These are phyloP conservation scores for Phytophthora niederhauseri DNA, from an alignment of 352 stramenopile genomes.

Conservation along the genomic window DNA sequence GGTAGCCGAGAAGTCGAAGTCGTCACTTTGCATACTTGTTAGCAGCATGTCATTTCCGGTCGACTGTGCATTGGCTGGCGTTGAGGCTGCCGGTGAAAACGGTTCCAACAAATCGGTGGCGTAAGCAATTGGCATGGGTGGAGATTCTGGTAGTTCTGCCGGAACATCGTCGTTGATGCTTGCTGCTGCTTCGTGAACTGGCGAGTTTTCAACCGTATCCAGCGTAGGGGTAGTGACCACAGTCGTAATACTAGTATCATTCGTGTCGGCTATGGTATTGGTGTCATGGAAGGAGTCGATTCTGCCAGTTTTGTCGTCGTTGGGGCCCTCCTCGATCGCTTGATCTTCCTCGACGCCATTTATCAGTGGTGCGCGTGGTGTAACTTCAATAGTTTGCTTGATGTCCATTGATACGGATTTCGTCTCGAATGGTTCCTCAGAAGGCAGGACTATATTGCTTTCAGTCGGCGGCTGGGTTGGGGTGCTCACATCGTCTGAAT, in stretches of 20 bases:
- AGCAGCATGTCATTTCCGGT: slow-evolving; percentile 29
- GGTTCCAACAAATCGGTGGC: slow-evolving; percentile 4
- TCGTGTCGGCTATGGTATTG: background rate
- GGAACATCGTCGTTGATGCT: background rate
- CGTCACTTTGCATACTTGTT: slow-evolving; percentile 38
- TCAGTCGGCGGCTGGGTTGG: background rate
- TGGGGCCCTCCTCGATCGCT: background rate
- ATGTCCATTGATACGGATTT: background rate
- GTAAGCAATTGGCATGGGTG: slow-evolving; percentile 6
- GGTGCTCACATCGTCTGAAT: background rate
- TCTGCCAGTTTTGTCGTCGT: background rate
- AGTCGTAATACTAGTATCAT: slow-evolving; percentile 3
- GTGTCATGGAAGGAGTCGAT: background rate
- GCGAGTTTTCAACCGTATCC: slow-evolving; percentile 1
- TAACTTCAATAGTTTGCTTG: slow-evolving; percentile 7
- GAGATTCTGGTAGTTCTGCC: background rate
- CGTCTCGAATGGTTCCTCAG: slow-evolving; percentile 5
- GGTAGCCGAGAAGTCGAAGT: slow-evolving; percentile 27
- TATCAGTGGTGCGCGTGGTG: background rate
- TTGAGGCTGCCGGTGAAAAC: slow-evolving; percentile 12
- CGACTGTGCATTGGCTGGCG: background rate
- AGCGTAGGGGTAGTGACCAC: background rate
- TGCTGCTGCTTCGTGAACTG: background rate
- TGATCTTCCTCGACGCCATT: background rate
- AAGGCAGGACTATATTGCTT: background rate